Evolutionary conservation across 2,329 filamentous ascomycete genomes (phyloP).

Genomic region (Boeremia lycopersici): DNA sequence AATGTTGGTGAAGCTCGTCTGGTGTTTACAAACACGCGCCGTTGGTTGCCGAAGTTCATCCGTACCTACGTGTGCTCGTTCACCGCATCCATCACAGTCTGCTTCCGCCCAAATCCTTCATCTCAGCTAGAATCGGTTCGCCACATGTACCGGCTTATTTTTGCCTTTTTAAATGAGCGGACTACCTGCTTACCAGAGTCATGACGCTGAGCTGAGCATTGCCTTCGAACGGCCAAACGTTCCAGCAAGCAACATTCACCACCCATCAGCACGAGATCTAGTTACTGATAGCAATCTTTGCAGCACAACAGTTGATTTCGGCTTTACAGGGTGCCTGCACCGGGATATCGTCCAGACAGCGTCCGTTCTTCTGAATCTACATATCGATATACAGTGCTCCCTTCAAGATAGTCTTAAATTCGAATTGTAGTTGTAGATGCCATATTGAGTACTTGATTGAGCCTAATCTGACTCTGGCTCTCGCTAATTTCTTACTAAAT

Average conservation of each 20-base stretch:
- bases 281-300: not conserved
- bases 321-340: not conserved
- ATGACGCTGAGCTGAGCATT: not conserved
- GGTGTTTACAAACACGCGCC: conserved; percentile 16
- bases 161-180: not conserved
- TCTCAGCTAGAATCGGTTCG: not conserved
- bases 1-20: conserved; percentile 11
- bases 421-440: not conserved
- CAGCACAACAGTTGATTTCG: not conserved
- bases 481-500: too few species aligned
- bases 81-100: not conserved
- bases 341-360: not conserved
- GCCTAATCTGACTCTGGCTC: too few species aligned
- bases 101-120: too few species aligned
- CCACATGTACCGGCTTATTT: not conserved
- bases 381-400: not conserved
- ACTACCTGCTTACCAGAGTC: not conserved
- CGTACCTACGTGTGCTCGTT: not conserved
- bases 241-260: not conserved
- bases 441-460: too few species aligned
- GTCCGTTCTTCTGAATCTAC: not conserved
- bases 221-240: not conserved
- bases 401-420: not conserved
- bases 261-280: not conserved
- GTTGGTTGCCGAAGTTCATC: conserved; percentile 11